Conservation (phyloP, 768 basidiomycete species). For the Rhodotorula taiwanensis region DNA sequence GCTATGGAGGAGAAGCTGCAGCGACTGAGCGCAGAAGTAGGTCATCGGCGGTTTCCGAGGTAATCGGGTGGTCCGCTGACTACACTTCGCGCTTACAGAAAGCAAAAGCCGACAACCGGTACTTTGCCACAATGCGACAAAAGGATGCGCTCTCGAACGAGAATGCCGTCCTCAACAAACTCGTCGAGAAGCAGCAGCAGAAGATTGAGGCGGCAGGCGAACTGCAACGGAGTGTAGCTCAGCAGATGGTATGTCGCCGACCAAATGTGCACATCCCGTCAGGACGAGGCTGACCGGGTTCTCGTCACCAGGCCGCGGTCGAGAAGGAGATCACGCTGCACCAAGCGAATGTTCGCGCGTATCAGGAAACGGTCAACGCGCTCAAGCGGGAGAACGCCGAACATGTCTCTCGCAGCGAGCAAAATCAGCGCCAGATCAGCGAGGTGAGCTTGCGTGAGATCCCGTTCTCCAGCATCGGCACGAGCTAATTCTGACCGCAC, state of each 20-base stretch:
- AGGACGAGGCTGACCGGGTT: neutral
- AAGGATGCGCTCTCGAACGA: constrained; percentile 62
- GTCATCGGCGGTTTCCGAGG: constrained; percentile 39
- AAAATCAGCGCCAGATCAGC: constrained; percentile 36
- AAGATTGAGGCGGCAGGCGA: constrained; percentile 62
- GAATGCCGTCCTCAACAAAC: constrained; percentile 28
- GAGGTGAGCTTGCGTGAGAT: constrained; percentile 34
- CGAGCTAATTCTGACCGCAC: neutral
- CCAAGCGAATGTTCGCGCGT: constrained; percentile 41
- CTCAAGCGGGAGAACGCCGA: constrained; percentile 41
- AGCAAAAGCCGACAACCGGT: constrained; percentile 94
- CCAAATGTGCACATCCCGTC: neutral
- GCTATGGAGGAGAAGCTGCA: constrained; percentile 64
- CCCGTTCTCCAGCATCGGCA: no score
- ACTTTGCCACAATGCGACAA: constrained; percentile 77
- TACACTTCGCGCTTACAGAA: constrained; percentile 52
- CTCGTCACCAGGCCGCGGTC: constrained; percentile 39
- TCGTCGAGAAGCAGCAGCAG: constrained; percentile 55
- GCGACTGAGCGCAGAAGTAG: constrained; percentile 63
- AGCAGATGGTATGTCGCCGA: constrained; percentile 55
- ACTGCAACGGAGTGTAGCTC: constrained; percentile 56
- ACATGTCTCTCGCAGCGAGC: constrained; percentile 39
- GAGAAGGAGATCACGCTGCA: constrained; percentile 44
- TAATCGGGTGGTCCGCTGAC: neutral
- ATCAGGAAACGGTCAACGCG: constrained; percentile 40